phyloP scores from a whole-genome alignment of 164 flowering plant species.

The Sextonia rubra region DNA sequence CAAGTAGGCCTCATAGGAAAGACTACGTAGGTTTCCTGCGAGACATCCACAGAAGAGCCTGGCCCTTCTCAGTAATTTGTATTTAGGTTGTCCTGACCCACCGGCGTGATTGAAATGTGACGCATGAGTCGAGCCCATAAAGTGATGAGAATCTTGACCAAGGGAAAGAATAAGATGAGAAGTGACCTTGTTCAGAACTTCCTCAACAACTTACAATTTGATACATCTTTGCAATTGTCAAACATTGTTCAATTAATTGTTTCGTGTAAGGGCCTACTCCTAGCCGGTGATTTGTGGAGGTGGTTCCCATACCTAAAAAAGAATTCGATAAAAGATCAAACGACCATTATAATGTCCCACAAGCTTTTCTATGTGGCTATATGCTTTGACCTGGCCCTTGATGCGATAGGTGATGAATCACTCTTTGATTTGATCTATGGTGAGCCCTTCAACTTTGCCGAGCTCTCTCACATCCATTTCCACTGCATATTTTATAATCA shows the following conservation, averaged over 20 bases:
- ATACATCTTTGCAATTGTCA: neutral
- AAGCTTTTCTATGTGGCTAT: too few species aligned
- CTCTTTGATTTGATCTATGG: too few species aligned
- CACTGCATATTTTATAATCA: too few species aligned
- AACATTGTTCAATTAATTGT: neutral
- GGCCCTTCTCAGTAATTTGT: too few species aligned
- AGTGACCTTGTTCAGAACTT: neutral
- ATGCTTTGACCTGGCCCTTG: too few species aligned
- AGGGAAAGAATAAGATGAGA: neutral
- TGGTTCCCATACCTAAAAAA: neutral
- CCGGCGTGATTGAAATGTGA: neutral
- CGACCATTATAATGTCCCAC: neutral
- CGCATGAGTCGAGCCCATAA: neutral
- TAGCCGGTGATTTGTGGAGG: neutral
- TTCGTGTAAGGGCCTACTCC: neutral
- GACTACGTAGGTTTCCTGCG: too few species aligned
- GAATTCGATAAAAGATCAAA: neutral
- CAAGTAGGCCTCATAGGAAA: too few species aligned
- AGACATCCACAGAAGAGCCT: too few species aligned
- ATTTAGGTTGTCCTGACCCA: too few species aligned
- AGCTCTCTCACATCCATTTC: too few species aligned
- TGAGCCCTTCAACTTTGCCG: too few species aligned
- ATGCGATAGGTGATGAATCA: too few species aligned
- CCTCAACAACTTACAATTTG: neutral
- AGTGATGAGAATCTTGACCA: constrained; percentile 3